Evolutionary conservation across 768 basidiomycete species (phyloP), one percentile per base, ranked within the genome.

Genomic region (Phanerochaete sordida): DNA sequence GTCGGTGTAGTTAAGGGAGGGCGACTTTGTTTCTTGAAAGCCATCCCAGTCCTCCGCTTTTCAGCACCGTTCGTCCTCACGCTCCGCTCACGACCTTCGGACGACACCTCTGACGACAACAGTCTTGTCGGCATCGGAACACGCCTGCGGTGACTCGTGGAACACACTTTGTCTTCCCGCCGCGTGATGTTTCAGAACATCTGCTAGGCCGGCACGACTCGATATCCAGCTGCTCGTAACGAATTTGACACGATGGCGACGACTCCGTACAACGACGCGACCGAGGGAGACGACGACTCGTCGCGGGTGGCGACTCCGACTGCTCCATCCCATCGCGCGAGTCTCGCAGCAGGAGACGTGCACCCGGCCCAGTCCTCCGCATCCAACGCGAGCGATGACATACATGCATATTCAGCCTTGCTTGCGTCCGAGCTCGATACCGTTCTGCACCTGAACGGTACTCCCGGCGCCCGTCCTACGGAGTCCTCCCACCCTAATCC

Each of bases 281-380:
- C 30, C 21, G 60, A 61, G 3, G 30, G 23, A 13, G 37, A 49
- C 27, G 60, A 61, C 23, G 60, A 61, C 28, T 48, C 19, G 16
- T 56, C 54, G 12, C 54, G 54, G 16, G 44, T 61, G 33, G 39
- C 60, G 27, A 61, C 60, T 30, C 60, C 60, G 31, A 61, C 43
- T 11, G 57, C 58, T 15, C 46, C 47, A 37, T 58, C 57, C 11
- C 47, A 50, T 33, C 57, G 48, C 46, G 13, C 26, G 19, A 49
- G 35, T 15, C 47, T 58, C 27, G 16, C 30, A 31, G 21, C n/a
- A 26, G 39, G 24, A 7, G 48, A 11, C 48, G n/a, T n/a, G n/a
- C 26, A 19, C 35, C 30, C 23, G 43, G n/a, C 21, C 6, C 28
- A 39, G 19, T 13, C 35, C 49, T 7, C 46, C 52, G 23, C 44